Evolutionary conservation across 1,284 basidiomycete species (phyloP).

Genomic region (Marasmius tenuissimus): DNA sequence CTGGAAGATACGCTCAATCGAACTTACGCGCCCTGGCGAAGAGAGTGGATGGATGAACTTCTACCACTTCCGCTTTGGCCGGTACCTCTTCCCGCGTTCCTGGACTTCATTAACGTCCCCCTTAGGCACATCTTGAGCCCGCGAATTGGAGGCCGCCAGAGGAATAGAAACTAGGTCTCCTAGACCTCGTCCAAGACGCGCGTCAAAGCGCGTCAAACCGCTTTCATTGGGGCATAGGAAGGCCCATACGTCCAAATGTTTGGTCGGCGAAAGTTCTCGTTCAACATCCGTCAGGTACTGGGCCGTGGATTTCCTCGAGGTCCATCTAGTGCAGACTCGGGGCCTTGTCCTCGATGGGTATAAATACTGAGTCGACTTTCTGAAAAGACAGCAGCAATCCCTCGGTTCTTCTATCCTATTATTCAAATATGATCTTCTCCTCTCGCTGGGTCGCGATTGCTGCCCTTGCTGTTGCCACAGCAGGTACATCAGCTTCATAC

Average conservation of each 20-base stretch:
- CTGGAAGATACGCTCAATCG: too few species aligned
- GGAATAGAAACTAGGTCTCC: not conserved
- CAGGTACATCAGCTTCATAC: not conserved
- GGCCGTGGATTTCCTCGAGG: not conserved
- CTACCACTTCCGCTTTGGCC: not conserved
- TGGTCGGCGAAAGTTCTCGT: not conserved
- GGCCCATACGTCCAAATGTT: not conserved
- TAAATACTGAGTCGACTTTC: not conserved
- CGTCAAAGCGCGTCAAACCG: not conserved
- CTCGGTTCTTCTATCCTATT: not conserved
- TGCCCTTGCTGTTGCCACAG: not conserved
- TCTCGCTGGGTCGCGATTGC: not conserved
- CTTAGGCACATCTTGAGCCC: not conserved
- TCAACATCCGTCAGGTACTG: not conserved
- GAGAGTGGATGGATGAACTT: not conserved
- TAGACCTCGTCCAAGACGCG: not conserved
- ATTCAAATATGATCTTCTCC: not conserved
- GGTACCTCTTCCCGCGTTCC: not conserved
- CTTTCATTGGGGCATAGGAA: not conserved
- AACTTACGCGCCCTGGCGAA: not conserved
- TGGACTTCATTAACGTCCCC: not conserved
- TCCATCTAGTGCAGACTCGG: not conserved
- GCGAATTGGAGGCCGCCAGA: not conserved
- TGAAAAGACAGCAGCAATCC: not conserved
- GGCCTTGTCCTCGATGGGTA: not conserved